Base-by-base conservation (phyloP, 805 yeast species). In the Phaffomyces thermotolerans region DNA sequence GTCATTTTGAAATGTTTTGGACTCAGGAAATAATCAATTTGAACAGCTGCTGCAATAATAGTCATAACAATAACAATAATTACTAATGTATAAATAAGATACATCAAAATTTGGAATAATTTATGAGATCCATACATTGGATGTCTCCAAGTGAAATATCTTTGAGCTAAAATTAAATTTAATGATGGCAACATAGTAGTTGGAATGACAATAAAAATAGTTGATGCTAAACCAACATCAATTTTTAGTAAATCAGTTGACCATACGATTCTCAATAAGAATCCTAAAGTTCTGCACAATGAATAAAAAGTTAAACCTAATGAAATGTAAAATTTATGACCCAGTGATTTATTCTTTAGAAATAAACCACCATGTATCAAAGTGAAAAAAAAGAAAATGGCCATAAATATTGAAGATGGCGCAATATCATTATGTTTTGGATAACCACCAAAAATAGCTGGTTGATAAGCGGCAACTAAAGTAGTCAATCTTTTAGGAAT, bases 131-230 rank as follows among this genome's bases (percentile, higher is more conserved):
- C 90, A 15, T 77, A 75, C 35, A 75, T 76, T 12, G 91, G 90
- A 60, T 84, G 90, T 62, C 81, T 69, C 88, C 89, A 83, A 12
- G 86, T 80, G 65, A 81, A 81, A 25, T 81, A 64, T 59, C 90
- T 73, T 61, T 82, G 89, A 9, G 86, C 86, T 45, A 84, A 63
- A 24, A 81, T 72, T 61, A 81, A 68, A 55, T 79, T 80, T 54
- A 79, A 66, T 6, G 83, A 70, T 37, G 78, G 75, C 40, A 83
- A 57, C 36, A 78, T 59, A 22, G 79, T 74, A 15, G 79, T 73
- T n/a, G 87, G 78, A 18, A 80, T 64, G 49, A 78, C 71, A 24
- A 77, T 57, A 43, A 83, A 71, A 36, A 81, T 77, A 32, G 75
- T 78, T 4, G 78, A 69, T 5, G 79, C 65, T 41, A 83, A 64